A percentile compares a stretch with the other conserved stretches of the same genome.
phyloP scores from a whole-genome alignment of 192 early-diverging fungal genomes.

The Backusella tuberculispora region DNA sequence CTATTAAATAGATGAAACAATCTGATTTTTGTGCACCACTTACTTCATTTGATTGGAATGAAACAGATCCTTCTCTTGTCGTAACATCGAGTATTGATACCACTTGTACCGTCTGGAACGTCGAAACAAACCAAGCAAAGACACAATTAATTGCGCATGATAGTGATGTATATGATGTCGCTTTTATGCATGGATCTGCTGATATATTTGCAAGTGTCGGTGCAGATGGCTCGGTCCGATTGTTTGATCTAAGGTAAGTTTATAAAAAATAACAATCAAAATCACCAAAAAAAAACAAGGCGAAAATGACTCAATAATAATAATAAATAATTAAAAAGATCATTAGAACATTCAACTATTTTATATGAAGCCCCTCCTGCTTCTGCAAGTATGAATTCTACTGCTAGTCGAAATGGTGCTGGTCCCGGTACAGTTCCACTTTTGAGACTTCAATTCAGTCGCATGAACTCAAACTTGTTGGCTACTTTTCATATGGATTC shows the following conservation, averaged over 20 bases:
- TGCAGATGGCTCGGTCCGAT: conserved; percentile 95
- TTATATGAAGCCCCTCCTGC: conserved; percentile 85
- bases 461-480: conserved; percentile 87
- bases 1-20: conserved; percentile 46
- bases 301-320: background rate
- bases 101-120: conserved; percentile 99
- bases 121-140: conserved; percentile 95
- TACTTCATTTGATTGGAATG: conserved; percentile 98
- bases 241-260: conserved; percentile 89
- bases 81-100: conserved; percentile 97
- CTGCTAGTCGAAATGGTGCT: conserved; percentile 8
- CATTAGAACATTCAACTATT: conserved; percentile 97
- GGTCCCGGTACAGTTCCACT: conserved; percentile 58
- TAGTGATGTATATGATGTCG: conserved; percentile 97
- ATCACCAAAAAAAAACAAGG: background rate
- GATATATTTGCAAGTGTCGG: conserved; percentile 97
- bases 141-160: conserved; percentile 99
- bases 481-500: conserved; percentile 92
- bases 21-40: conserved; percentile 88
- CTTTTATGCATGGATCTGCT: conserved; percentile 79
- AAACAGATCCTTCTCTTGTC: conserved; percentile 77
- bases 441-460: conserved; percentile 88
- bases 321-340: conserved; percentile 44
- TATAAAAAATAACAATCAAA: conserved; percentile 4
- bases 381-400: background rate